Evolutionary conservation across 2,329 filamentous ascomycete genomes (phyloP), one percentile per base, ranked within the genome.

Genomic region (Fusarium sp.): DNA sequence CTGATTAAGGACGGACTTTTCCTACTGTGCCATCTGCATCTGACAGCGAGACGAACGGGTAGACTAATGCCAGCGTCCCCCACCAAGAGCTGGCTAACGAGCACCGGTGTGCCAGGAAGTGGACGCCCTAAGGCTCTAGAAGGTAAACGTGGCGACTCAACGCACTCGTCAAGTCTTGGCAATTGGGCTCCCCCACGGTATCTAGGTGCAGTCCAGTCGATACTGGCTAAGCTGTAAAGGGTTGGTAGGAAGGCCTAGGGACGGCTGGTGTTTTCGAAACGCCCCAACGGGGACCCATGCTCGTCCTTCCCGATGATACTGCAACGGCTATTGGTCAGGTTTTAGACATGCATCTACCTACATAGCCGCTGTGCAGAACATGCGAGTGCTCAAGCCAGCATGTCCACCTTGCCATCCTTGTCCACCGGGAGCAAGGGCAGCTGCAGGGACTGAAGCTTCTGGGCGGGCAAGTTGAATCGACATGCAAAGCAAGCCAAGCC

Each of bases 351-450:
- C 72, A 74, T 73, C 62, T 78, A 80, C 79, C 81, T 81, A 80
- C 79, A 81, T 81, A 80, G 78, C 79, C 79, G 79, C 79, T 80
- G 76, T 79, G 78, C 78, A 79, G 78, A 73, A 77, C 74, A 80
- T 80, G 79, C 78, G 79, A 80, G 78, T 80, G 78, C 76, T 80
- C 78, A 77, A 78, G 73, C 78, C 77, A 77, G 72, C 73, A 66
- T 73, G 63, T 63, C 63, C 68, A 66, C 67, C 65, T 70, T 64
- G 60, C 65, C 63, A 77, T 55, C 73, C 75, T 70, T 74, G 73
- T 62, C 57, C 43, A 43, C 55, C 60, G 59, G 68, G 59, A 63
- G 48, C 56, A 62, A 66, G 59, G 59, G 63, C 64, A 66, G 68
- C 75, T 78, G 76, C 77, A 78, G 76, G 76, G 76, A 78, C 72